phyloP scores from a whole-genome alignment of 2,329 filamentous ascomycete species.

The Teratosphaeria destructans region DNA sequence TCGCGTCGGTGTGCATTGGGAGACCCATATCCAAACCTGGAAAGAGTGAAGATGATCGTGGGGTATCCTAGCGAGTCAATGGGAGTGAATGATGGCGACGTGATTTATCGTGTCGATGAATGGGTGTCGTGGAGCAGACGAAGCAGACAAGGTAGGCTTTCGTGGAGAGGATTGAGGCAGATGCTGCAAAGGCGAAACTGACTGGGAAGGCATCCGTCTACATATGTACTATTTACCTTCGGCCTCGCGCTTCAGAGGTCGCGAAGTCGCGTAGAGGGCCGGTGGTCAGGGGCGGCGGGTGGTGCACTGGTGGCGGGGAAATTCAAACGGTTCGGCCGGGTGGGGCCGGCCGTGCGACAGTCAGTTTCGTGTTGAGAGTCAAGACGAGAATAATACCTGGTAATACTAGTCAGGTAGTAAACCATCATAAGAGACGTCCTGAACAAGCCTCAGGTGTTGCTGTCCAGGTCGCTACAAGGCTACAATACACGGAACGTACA shows the following conservation, averaged over 20 bases:
- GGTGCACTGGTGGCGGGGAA: background rate
- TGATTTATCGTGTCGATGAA: background rate
- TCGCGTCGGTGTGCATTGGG: background rate
- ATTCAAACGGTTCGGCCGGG: no score
- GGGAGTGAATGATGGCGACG: background rate
- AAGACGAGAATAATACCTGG: no score
- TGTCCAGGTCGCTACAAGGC: no score
- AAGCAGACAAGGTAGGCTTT: background rate
- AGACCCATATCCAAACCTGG: background rate
- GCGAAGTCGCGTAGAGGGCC: conserved; percentile 1
- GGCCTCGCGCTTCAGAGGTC: background rate
- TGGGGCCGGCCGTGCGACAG: no score
- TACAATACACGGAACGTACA: no score
- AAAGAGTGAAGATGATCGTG: background rate
- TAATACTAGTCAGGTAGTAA: no score
- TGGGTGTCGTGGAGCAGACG: background rate
- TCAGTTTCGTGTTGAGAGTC: no score
- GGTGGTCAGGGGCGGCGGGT: background rate
- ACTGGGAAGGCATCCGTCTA: background rate
- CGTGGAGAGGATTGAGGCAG: background rate
- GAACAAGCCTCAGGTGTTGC: no score
- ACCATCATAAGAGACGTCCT: no score
- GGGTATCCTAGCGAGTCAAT: background rate
- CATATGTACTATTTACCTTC: background rate
- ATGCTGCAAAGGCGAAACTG: background rate